Evolutionary conservation across 345 rosid species (phyloP), one percentile per base, ranked within the genome.

Genomic region (Eutrema heterophyllum): DNA sequence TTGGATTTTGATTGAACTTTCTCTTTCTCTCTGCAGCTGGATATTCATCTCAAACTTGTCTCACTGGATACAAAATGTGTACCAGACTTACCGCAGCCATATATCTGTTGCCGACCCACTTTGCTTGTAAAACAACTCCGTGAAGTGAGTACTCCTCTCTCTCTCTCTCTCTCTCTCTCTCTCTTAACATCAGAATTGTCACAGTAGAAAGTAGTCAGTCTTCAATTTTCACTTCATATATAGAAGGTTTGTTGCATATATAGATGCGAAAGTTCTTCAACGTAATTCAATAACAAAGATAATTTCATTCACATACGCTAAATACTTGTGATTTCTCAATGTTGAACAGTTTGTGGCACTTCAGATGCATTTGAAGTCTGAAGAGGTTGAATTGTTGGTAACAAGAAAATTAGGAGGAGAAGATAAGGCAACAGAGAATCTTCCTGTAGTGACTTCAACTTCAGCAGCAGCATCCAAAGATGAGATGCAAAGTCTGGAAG

Each of bases 11-110:
- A 50, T 27, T 15, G 3, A 49, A 68, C 8, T 24, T 9, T 35
- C 49, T 54, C 29, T 54, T 54, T 67, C 50, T 75, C 33, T 68
- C 43, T 68, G 82, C 85, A 93, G 98, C 43, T 81, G 60, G 91
- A 86, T 72, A 74, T 94, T 70, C 86, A 84, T 81, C 84, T 91
- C 78, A 86, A 75, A 91, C 98, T 91, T 80, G 78, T 89, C 80
- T 81, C 97, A 21, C 29, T 85, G 66, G 91, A 94, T 36, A 78
- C 83, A 67, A 74, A 84, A 78, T 78, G 76, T 74, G 77, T 76
- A 35, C 86, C 86, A 32, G 84, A 74, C 69, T 87, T 94, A 84
- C 86, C 81, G 79, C 87, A 85, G 70, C 96, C 95, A 55, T 89
- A 88, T 81, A 85, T 94, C 35, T 81, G 90, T 80, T 86, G 97